phyloP scores from a whole-genome alignment of 1,284 basidiomycete genomes.

The Papiliotrema laurentii region DNA sequence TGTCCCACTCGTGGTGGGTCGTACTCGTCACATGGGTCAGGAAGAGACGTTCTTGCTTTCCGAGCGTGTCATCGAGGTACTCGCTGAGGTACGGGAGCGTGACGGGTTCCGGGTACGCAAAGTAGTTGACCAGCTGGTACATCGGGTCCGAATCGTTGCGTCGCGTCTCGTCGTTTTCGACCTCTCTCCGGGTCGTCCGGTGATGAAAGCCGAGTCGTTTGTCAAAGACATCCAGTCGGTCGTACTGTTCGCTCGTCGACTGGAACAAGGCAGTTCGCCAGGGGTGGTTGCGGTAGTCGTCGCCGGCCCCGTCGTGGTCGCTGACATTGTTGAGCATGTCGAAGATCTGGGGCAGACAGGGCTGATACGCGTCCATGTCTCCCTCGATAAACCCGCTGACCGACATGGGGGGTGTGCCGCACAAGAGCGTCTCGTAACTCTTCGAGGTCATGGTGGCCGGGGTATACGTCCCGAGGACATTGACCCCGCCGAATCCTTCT shows the following conservation, averaged over 20 bases:
- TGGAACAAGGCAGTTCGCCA: background rate
- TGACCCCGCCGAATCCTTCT: background rate
- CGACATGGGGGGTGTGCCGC: background rate
- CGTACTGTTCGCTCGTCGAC: constrained; percentile 1
- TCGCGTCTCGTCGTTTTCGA: background rate
- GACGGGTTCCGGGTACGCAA: constrained; percentile 5
- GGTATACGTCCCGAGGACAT: background rate
- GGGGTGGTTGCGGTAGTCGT: background rate
- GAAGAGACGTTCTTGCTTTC: constrained; percentile 1
- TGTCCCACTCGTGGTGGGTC: constrained; percentile 5
- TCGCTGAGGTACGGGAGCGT: constrained; percentile 6
- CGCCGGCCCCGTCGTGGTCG: background rate
- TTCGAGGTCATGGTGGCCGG: background rate
- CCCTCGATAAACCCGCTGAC: background rate
- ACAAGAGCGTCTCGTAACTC: background rate
- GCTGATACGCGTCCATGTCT: constrained; percentile 1
- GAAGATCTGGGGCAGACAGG: constrained; percentile 7
- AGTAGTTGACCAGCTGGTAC: constrained; percentile 7
- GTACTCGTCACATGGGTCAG: constrained; percentile 7
- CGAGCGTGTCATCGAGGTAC: constrained; percentile 4
- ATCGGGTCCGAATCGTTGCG: background rate
- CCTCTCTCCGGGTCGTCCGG: background rate
- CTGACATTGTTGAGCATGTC: background rate
- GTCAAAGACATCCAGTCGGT: background rate
- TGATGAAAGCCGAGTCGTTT: background rate